Conservation (phyloP, 352 stramenopile species). For the Globisporangium iwayamae region DNA sequence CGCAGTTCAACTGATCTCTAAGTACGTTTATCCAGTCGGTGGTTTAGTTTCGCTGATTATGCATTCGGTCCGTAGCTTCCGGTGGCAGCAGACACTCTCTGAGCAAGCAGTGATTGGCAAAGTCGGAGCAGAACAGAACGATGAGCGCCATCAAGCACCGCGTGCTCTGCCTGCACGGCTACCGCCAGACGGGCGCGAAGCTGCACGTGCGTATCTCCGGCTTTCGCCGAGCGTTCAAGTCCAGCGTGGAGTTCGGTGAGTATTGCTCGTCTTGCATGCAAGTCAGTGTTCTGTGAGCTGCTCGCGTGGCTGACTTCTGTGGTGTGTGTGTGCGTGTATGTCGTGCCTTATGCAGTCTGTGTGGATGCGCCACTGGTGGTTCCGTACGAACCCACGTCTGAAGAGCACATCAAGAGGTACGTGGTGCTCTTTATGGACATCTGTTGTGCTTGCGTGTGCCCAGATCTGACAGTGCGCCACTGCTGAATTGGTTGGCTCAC, state of each 20-base stretch:
- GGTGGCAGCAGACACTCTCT: conserved; percentile 1
- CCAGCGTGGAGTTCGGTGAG: conserved; percentile 77
- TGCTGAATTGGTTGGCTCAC: not conserved
- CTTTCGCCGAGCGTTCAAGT: conserved; percentile 72
- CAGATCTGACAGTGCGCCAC: not conserved
- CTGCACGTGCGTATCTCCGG: conserved; percentile 69
- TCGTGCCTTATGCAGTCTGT: conserved; percentile 44
- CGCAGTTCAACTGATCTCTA: not conserved
- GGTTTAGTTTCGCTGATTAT: not conserved
- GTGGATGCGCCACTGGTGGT: conserved; percentile 66
- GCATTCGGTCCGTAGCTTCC: not conserved
- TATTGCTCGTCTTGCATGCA: not conserved
- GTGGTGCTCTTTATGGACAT: not conserved
- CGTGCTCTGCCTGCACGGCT: conserved; percentile 81
- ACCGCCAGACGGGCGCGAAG: conserved; percentile 74
- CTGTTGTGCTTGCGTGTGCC: conserved; percentile 2
- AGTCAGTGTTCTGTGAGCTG: not conserved
- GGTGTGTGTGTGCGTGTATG: not conserved
- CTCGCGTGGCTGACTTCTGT: not conserved
- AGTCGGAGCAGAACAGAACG: not conserved
- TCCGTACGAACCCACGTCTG: conserved; percentile 26
- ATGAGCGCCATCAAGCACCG: conserved; percentile 51
- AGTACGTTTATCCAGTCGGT: not conserved
- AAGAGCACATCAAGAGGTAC: conserved; percentile 46
- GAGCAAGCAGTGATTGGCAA: conserved; percentile 3